These are phyloP conservation scores for Ganoderma multipileum DNA, from an alignment of 1,284 basidiomycete genomes.

Conservation along the genomic window DNA sequence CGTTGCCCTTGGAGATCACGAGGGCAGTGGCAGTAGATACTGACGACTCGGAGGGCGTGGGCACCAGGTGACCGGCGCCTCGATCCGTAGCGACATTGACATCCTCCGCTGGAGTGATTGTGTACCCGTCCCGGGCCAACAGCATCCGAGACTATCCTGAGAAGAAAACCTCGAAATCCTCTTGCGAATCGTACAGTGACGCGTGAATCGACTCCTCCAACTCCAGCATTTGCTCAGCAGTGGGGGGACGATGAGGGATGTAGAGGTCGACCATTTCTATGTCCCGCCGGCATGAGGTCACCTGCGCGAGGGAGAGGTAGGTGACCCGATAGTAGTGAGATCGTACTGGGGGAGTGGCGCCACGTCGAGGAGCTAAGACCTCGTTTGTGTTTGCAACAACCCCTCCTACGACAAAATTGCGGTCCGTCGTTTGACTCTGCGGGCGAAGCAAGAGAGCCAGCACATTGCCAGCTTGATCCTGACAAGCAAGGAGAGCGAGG, in stretches of 20 bases:
- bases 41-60: neutral
- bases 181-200: conserved; percentile 2
- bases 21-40: neutral
- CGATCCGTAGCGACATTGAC: conserved; percentile 5
- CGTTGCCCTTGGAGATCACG: neutral
- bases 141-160: conserved; percentile 15
- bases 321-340: neutral
- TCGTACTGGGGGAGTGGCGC: too few relatives aligned
- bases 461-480: conserved; percentile 1
- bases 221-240: neutral
- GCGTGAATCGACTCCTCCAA: conserved; percentile 9
- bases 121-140: conserved; percentile 5
- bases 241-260: conserved; percentile 1
- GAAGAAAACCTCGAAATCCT: conserved; percentile 17
- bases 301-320: neutral
- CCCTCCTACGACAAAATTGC: conserved; percentile 17
- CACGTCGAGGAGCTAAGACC: too few relatives aligned
- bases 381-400: conserved; percentile 12
- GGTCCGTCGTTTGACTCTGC: too few relatives aligned
- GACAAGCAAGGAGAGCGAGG: conserved; percentile 22
- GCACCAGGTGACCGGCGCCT: neutral
- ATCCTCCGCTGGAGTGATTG: too few relatives aligned
- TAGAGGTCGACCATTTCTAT: neutral
- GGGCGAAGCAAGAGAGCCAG: conserved; percentile 18
- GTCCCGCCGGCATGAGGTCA: conserved; percentile 8